A percentile compares a stretch with the other conserved stretches of the same genome.
phyloP scores from a whole-genome alignment of 805 yeast genomes.

The Zygosaccharomyces pseudorouxii region DNA sequence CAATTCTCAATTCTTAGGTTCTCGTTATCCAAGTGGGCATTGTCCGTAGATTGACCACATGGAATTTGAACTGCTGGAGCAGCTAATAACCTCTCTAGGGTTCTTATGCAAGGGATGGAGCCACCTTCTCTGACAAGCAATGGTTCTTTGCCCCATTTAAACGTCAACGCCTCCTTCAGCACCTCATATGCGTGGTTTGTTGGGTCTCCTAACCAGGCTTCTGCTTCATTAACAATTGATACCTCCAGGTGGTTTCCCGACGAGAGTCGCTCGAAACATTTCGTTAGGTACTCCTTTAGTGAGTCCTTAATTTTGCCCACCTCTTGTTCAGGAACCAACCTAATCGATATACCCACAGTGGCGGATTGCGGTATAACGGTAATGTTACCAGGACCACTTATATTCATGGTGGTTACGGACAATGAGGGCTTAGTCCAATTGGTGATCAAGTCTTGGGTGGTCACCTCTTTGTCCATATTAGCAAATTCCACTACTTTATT shows the following conservation, averaged over 20 bases:
- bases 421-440: conserved; percentile 90
- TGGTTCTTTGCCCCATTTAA: conserved; percentile 79
- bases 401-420: conserved; percentile 77
- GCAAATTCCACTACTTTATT: conserved; percentile 50
- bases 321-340: conserved; percentile 88
- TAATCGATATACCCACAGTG: conserved; percentile 68
- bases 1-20: conserved; percentile 73
- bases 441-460: conserved; percentile 54
- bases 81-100: conserved; percentile 69
- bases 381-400: conserved; percentile 84
- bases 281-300: conserved; percentile 44
- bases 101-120: conserved; percentile 85
- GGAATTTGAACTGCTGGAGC: conserved; percentile 96
- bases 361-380: conserved; percentile 87
- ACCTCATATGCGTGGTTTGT: conserved; percentile 66
- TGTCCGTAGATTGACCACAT: conserved; percentile 92
- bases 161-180: conserved; percentile 53
- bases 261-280: conserved; percentile 45
- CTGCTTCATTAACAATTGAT: conserved; percentile 75
- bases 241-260: conserved; percentile 61
- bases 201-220: conserved; percentile 94
- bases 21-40: conserved; percentile 89
- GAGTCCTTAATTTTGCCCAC: conserved; percentile 50
- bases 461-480: conserved; percentile 26
- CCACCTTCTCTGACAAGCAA: conserved; percentile 93